Percentiles rank a stretch among this genome's conserved stretches.
Conservation (phyloP, 2,329 filamentous ascomycete genomes). For the Ciborinia camelliae region DNA sequence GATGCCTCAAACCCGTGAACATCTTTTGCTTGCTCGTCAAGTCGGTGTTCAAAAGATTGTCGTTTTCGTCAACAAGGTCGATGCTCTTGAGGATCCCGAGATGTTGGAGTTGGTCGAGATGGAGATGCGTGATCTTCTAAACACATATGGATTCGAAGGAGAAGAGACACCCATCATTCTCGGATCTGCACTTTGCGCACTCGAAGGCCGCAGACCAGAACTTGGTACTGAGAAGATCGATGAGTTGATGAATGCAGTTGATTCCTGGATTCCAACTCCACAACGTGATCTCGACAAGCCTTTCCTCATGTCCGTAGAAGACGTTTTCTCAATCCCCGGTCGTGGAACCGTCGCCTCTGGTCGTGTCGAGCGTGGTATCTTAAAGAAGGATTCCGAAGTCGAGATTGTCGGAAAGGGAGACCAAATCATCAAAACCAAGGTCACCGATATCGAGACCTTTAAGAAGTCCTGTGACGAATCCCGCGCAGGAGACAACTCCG, state of each 20-base stretch:
- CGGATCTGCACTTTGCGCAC: slow-evolving; percentile 91
- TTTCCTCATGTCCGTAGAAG: slow-evolving; percentile 98
- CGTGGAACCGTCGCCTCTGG: slow-evolving; percentile 96
- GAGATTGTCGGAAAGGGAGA: slow-evolving; percentile 87
- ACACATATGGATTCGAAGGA: slow-evolving; percentile 92
- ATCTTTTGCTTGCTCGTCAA: slow-evolving; percentile 94
- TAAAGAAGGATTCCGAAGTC: slow-evolving; percentile 93
- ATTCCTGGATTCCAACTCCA: slow-evolving; percentile 95
- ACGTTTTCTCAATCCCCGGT: slow-evolving; percentile 84
- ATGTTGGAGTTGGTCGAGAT: slow-evolving; percentile 99
- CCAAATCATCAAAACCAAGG: slow-evolving; percentile 92
- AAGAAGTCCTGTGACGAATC: slow-evolving; percentile 99
- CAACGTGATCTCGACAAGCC: slow-evolving; percentile 94
- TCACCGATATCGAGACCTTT: slow-evolving; percentile 99
- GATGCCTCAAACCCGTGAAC: slow-evolving; percentile 99
- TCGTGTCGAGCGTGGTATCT: slow-evolving; percentile 89
- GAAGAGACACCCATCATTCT: slow-evolving; percentile 97
- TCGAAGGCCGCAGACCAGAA: slow-evolving; percentile 82
- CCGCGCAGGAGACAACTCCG: slow-evolving; percentile 95
- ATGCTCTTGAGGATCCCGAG: slow-evolving; percentile 94
- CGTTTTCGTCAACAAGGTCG: slow-evolving; percentile 99
- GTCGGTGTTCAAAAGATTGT: slow-evolving; percentile 98
- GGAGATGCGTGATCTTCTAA: slow-evolving; percentile 98
- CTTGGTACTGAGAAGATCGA: slow-evolving; percentile 88
- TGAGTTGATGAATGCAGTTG: slow-evolving; percentile 83